Conservation (phyloP, 108 stramenopile species). For the Nitzschia sp. region DNA sequence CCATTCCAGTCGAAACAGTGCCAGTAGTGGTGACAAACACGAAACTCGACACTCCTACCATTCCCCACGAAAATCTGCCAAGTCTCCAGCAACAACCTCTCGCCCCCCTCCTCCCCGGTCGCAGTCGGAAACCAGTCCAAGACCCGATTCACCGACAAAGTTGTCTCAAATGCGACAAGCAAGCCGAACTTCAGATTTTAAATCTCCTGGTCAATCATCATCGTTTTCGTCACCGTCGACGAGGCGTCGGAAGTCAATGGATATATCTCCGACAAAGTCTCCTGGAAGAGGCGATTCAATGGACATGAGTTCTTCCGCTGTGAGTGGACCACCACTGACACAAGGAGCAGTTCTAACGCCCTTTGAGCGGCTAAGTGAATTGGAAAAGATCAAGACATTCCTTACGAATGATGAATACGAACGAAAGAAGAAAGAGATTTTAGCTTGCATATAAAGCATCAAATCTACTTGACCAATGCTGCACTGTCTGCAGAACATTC, state of each 20-base stretch:
- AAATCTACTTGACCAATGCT: too few relatives aligned
- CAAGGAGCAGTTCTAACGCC: not conserved
- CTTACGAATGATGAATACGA: constrained; percentile 20
- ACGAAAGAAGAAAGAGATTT: constrained; percentile 13
- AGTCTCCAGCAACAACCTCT: not conserved
- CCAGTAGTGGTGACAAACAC: not conserved
- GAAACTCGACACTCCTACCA: not conserved
- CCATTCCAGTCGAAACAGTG: not conserved
- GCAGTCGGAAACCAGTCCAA: not conserved
- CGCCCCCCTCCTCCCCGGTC: not conserved
- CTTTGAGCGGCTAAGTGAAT: constrained; percentile 20
- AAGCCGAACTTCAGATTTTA: not conserved
- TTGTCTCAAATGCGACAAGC: not conserved
- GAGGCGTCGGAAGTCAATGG: not conserved
- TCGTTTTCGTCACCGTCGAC: not conserved
- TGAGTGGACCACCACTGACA: not conserved
- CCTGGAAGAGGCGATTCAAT: not conserved
- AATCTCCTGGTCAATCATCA: not conserved
- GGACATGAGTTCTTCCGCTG: not conserved
- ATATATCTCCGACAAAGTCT: not conserved
- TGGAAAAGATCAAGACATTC: constrained; percentile 16
- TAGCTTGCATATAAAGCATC: constrained; percentile 19
- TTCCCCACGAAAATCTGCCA: not conserved
- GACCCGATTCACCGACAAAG: not conserved
- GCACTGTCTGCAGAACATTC: too few relatives aligned